Percentiles rank a stretch among this genome's conserved stretches.
These are phyloP conservation scores for Penicillium maclennaniae DNA, from an alignment of 495 filamentous ascomycete species.

Conservation along the genomic window DNA sequence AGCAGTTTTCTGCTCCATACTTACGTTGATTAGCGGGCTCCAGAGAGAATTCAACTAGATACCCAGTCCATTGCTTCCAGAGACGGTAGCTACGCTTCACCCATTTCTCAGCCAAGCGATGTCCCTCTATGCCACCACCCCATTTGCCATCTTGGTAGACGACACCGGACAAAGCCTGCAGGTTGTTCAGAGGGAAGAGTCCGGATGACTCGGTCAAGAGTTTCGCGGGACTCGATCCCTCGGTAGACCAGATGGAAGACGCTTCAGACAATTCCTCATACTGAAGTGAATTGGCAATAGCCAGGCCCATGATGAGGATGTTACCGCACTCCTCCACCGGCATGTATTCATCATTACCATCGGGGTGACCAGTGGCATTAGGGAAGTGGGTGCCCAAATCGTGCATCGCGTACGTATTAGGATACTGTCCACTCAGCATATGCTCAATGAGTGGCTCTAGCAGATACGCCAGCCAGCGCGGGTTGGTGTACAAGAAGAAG, in stretches of 20 bases:
- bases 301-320: slow-evolving; percentile 92
- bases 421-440: slow-evolving; percentile 87
- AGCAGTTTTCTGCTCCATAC: slow-evolving; percentile 1
- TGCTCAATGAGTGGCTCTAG: slow-evolving; percentile 90
- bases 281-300: slow-evolving; percentile 73
- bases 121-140: slow-evolving; percentile 48
- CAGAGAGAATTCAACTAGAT: slow-evolving; percentile 82
- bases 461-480: slow-evolving; percentile 84
- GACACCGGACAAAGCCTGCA: slow-evolving; percentile 43
- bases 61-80: slow-evolving; percentile 92
- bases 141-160: slow-evolving; percentile 49
- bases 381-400: slow-evolving; percentile 87
- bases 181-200: slow-evolving; percentile 40
- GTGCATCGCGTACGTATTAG: slow-evolving; percentile 87
- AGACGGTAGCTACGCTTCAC: slow-evolving; percentile 64
- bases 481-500: slow-evolving; percentile 94
- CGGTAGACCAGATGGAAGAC: slow-evolving; percentile 47
- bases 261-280: slow-evolving; percentile 60
- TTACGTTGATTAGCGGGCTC: slow-evolving; percentile 77
- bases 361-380: slow-evolving; percentile 84
- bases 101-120: slow-evolving; percentile 52
- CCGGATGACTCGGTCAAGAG: slow-evolving; percentile 20
- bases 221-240: slow-evolving; percentile 20
- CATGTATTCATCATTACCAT: slow-evolving; percentile 93
- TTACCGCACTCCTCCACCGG: slow-evolving; percentile 96